Evolutionary conservation across 768 basidiomycete species (phyloP).

Genomic region (Sarcodon sp.): DNA sequence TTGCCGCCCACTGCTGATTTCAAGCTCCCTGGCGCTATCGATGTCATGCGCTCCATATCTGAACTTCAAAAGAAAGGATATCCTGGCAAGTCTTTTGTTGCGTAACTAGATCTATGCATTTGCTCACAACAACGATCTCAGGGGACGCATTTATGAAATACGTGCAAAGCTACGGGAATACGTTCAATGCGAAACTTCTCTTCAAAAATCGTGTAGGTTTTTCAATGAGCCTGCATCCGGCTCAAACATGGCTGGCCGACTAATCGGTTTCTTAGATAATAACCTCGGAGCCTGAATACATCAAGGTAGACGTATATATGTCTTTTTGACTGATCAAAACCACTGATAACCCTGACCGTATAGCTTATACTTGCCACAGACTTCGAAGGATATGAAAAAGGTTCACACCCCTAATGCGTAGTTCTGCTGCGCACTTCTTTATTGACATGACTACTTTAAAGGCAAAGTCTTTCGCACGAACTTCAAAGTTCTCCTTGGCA

Average conservation of each 20-base stretch:
- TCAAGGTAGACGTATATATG: background rate
- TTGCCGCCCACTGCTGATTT: background rate
- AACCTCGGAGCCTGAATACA: background rate
- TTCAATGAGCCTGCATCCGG: no score
- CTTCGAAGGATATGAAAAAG: conserved; percentile 30
- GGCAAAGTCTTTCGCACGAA: background rate
- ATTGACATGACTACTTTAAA: background rate
- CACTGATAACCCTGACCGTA: background rate
- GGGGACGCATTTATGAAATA: background rate
- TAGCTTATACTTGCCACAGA: conserved; percentile 29
- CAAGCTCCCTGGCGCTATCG: background rate
- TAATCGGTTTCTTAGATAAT: background rate
- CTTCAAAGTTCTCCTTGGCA: conserved; percentile 8
- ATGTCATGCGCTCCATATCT: background rate
- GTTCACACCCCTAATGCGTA: background rate
- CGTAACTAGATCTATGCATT: background rate
- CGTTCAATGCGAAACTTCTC: background rate
- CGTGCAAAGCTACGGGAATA: background rate
- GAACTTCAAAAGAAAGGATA: background rate
- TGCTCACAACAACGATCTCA: background rate
- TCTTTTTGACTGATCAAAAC: background rate
- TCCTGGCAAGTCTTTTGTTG: background rate
- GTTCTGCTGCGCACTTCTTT: no score
- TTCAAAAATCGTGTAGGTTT: background rate
- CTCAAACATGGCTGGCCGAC: no score